Evolutionary conservation across 768 basidiomycete genomes (phyloP), one percentile per base, ranked within the genome.

Genomic region (Boletus sensibilis): DNA sequence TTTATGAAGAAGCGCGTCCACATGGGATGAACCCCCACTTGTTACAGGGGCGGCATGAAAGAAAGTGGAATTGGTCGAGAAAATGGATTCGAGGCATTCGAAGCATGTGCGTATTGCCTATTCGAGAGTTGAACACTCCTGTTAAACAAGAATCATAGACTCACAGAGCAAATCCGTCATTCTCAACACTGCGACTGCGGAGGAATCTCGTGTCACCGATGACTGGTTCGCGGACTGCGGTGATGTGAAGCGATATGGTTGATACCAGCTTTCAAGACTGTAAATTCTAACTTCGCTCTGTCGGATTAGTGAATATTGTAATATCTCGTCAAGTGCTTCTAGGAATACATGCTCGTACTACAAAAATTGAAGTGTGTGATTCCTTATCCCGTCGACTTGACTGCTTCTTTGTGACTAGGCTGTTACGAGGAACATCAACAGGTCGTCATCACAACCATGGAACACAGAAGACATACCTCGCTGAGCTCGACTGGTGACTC

Each of bases 11-110:
- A 21, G 25, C 8, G 34, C 18, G 29, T 46, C 9, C 20, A 31
- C 25, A 25, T 43, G 44, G 27, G 13, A 47, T 45, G 42, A 68
- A 64, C n/a, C 12, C n/a, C n/a, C 6, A 10, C 29, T 31, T 21
- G 35, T 45, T n/a, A 29, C 58, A 89, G 89, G 90, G 91, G 91
- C 20, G 91, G 91, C 7, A 90, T 92, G 90, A 92, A 93, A 68
- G 87, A 88, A 60, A 93, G 91, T 63, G 92, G 92, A 2, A 87
- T 92, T 50, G 92, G 92, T 6, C 73, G 92, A 55, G 92, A 94
- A 67, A 94, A 94, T 60, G 92, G 92, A 1, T 55, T 88, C 5
- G 92, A 93, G 67, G 90, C 91, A 16, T 82, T 86, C 49, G 83
- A 90, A 68, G 80, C 87, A 57, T 93, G 90, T 90, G 58, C 57